These are phyloP conservation scores for Scutellaria barbata DNA, from an alignment of 257 asterid genomes.

Conservation along the genomic window DNA sequence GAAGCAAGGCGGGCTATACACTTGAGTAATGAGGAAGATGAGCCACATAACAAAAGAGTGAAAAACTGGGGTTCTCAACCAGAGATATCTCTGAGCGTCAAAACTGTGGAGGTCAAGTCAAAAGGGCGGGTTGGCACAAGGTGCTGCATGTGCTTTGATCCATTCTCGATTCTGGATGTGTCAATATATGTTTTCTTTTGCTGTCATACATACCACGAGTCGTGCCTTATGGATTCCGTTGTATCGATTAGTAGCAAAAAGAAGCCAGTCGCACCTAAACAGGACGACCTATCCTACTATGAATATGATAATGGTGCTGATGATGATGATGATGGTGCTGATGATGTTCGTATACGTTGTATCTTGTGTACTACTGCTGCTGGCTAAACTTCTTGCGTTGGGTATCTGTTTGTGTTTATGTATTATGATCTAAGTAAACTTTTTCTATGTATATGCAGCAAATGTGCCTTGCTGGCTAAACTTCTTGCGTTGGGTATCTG, in stretches of 20 bases:
- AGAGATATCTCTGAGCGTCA: slow-evolving; percentile 59
- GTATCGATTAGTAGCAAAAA: slow-evolving; percentile 56
- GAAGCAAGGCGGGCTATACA: slow-evolving; percentile 89
- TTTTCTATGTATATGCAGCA: slow-evolving; percentile 28
- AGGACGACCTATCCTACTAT: slow-evolving; percentile 53
- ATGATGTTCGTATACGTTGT: slow-evolving; percentile 74
- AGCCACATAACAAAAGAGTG: slow-evolving; percentile 54
- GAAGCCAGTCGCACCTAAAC: slow-evolving; percentile 43
- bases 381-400: slow-evolving; percentile 46
- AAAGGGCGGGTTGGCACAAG: slow-evolving; percentile 80
- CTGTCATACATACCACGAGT: slow-evolving; percentile 86
- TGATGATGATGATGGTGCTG: slow-evolving; percentile 47
- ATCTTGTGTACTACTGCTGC: slow-evolving; percentile 96
- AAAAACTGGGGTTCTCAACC: slow-evolving; percentile 43
- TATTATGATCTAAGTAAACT: slow-evolving; percentile 35
- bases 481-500: too few relatives aligned
- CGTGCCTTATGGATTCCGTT: slow-evolving; percentile 82
- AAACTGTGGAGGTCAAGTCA: slow-evolving; percentile 66
- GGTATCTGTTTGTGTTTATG: background rate
- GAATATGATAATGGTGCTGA: slow-evolving; percentile 54
- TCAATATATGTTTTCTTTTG: slow-evolving; percentile 81
- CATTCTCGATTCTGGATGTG: slow-evolving; percentile 72
- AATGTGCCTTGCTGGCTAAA: too few relatives aligned
- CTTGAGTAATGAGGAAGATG: slow-evolving; percentile 79
- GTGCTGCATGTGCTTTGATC: slow-evolving; percentile 97